These are phyloP conservation scores for Pseudoturritis turrita DNA, from an alignment of 345 rosid genomes.

Conservation along the genomic window DNA sequence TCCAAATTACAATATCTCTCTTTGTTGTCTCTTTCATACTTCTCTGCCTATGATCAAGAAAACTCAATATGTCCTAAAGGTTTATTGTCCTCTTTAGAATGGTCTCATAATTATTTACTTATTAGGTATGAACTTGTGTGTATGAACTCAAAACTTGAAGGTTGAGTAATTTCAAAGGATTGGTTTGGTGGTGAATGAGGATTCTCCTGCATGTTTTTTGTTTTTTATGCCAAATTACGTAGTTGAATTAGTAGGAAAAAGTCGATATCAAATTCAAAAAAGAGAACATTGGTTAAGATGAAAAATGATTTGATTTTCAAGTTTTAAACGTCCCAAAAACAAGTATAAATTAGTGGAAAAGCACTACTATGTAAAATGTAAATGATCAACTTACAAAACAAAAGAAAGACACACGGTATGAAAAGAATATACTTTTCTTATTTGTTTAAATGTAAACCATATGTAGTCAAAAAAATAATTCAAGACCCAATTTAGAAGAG, in stretches of 20 bases:
- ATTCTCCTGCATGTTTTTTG: neutral
- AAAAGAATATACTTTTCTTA: neutral
- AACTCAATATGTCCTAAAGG: neutral
- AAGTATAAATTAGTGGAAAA: neutral
- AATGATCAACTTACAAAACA: neutral
- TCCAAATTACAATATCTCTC: conserved; percentile 4
- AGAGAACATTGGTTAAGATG: too few relatives aligned
- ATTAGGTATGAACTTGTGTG: neutral
- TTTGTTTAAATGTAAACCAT: too few relatives aligned
- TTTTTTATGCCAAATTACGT: neutral
- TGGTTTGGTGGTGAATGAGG: conserved; percentile 1
- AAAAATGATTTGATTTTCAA: too few relatives aligned
- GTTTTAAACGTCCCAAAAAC: too few relatives aligned
- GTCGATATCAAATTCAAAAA: neutral
- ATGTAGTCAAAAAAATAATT: too few relatives aligned
- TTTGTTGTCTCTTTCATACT: conserved; percentile 16
- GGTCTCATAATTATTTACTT: neutral
- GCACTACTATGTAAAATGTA: neutral
- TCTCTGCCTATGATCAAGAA: conserved; percentile 1
- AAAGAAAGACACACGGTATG: neutral
- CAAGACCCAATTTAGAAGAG: neutral
- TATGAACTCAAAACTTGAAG: neutral
- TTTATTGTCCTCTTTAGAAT: neutral
- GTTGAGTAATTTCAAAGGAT: neutral
- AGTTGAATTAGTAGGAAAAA: neutral